These are phyloP conservation scores for Olyra latifolia DNA, from an alignment of 176 grass and related monocot species.

Conservation along the genomic window DNA sequence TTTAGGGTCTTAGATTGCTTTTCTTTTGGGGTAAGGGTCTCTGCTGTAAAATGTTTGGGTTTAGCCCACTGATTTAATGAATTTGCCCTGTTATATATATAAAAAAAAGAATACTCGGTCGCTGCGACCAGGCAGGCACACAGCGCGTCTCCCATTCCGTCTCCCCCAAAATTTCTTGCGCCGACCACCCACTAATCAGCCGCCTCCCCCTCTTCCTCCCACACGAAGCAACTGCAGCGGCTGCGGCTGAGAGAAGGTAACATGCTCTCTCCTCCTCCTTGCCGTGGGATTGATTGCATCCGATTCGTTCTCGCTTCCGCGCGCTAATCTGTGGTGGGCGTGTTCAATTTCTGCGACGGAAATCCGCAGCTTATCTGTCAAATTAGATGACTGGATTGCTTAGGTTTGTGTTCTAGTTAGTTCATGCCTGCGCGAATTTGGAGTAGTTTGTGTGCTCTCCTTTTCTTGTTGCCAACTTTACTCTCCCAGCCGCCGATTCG, in stretches of 20 bases:
- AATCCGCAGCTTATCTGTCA: neutral
- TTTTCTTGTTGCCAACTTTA: neutral
- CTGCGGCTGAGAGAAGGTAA: neutral
- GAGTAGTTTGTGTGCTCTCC: neutral
- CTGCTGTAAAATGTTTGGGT: too few relatives aligned
- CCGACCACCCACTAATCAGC: neutral
- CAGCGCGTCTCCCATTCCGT: neutral
- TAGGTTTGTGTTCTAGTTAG: neutral
- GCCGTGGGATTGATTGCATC: neutral
- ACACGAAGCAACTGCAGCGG: neutral
- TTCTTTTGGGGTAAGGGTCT: too few relatives aligned
- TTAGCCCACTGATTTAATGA: too few relatives aligned
- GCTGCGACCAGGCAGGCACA: neutral
- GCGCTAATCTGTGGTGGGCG: neutral
- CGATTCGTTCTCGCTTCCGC: neutral
- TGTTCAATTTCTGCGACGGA: neutral
- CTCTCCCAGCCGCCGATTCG: neutral
- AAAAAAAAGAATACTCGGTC: too few relatives aligned
- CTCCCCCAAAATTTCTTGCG: neutral
- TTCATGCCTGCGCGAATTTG: neutral
- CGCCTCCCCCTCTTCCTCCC: neutral
- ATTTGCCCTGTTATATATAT: too few relatives aligned
- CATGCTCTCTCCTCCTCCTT: neutral
- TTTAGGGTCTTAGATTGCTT: too few relatives aligned
- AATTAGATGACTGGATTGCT: neutral